phyloP scores from a whole-genome alignment of 176 grass and related monocot genomes.

The Carex myosuroides region DNA sequence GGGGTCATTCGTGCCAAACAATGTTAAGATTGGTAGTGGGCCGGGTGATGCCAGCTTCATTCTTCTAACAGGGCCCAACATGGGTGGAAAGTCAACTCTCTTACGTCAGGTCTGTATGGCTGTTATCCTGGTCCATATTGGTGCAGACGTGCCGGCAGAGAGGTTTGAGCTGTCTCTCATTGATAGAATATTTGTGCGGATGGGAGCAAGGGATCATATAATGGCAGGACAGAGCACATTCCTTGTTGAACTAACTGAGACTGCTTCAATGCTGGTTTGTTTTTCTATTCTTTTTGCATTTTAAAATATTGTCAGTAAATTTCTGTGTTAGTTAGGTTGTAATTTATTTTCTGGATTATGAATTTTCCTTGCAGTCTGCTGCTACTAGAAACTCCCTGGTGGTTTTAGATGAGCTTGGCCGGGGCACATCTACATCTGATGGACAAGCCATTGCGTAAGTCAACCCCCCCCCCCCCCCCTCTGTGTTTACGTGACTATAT shows the following conservation, averaged over 20 bases:
- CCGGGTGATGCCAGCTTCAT: constrained; percentile 54
- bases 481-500: neutral
- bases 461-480: neutral
- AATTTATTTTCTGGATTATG: constrained; percentile 12
- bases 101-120: constrained; percentile 92
- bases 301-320: neutral
- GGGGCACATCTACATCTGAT: constrained; percentile 98
- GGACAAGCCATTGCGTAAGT: constrained; percentile 97
- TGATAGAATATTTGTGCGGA: constrained; percentile 93
- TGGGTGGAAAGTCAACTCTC: constrained; percentile 99
- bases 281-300: constrained; percentile 3
- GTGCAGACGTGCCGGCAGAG: constrained; percentile 91
- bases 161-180: constrained; percentile 74
- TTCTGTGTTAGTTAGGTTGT: neutral
- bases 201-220: constrained; percentile 95
- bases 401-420: constrained; percentile 94
- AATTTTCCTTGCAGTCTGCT: constrained; percentile 53
- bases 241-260: constrained; percentile 83
- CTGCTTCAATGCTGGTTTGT: constrained; percentile 84
- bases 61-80: constrained; percentile 92
- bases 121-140: constrained; percentile 86
- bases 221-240: constrained; percentile 92
- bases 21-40: constrained; percentile 74
- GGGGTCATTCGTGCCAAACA: constrained; percentile 85
- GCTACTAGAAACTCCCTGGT: constrained; percentile 88